Conservation (phyloP, 345 rosid genomes). For the Clausena lansium region DNA sequence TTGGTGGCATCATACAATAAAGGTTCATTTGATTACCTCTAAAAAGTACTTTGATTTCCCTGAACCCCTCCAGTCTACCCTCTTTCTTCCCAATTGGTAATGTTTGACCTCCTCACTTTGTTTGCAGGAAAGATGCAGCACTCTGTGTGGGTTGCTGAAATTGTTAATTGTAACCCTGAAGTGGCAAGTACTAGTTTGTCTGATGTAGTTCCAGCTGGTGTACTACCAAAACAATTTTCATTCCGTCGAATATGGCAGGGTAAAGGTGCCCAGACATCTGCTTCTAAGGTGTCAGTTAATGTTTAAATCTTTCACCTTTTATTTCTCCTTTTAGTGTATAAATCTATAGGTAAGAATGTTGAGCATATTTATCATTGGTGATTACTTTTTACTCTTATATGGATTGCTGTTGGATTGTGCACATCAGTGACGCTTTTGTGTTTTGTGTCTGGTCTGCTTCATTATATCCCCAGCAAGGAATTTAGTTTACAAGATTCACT, state of each 20-base stretch:
- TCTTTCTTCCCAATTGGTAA: constrained; percentile 7
- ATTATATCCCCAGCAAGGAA: not conserved
- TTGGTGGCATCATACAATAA: constrained; percentile 84
- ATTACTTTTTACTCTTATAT: not conserved
- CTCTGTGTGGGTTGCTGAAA: constrained; percentile 85
- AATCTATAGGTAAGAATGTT: not conserved
- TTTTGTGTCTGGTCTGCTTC: not conserved
- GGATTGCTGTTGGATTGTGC: not conserved
- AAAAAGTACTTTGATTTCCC: not conserved
- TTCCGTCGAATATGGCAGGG: constrained; percentile 95
- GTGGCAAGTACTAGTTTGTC: constrained; percentile 36
- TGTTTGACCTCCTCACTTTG: constrained; percentile 15
- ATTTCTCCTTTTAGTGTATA: constrained; percentile 5
- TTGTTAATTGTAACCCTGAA: constrained; percentile 53
- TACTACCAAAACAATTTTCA: constrained; percentile 55
- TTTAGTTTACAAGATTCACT: not conserved
- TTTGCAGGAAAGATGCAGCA: constrained; percentile 90
- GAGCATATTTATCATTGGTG: not conserved
- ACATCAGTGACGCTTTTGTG: not conserved
- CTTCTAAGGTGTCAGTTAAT: constrained; percentile 58
- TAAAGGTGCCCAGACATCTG: constrained; percentile 80
- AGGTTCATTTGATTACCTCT: constrained; percentile 46
- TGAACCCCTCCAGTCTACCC: not conserved
- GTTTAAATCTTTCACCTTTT: constrained; percentile 15
- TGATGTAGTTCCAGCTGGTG: constrained; percentile 45